Percentiles rank a stretch among this genome's conserved stretches.
Evolutionary conservation across 768 basidiomycete species (phyloP).

Genomic region (Lyophyllum atratum): DNA sequence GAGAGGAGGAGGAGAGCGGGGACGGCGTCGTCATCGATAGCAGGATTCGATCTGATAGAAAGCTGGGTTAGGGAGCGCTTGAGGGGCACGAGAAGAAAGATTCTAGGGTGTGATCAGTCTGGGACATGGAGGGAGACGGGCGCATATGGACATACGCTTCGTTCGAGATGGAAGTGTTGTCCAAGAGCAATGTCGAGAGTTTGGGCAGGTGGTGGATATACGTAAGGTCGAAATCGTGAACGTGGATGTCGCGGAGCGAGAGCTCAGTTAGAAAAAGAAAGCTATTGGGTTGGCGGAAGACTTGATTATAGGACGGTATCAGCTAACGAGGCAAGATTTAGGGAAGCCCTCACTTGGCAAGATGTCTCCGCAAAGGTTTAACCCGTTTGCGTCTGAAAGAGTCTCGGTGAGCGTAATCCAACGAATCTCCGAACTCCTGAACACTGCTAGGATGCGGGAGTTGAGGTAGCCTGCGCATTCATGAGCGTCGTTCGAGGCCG

Average conservation of each 20-base stretch:
- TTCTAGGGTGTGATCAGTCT: conserved; percentile 32
- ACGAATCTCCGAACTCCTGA: conserved; percentile 48
- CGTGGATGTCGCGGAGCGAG: conserved; percentile 44
- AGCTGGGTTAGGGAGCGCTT: conserved; percentile 55
- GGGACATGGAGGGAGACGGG: neutral
- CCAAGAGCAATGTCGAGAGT: conserved; percentile 46
- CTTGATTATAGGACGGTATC: conserved; percentile 32
- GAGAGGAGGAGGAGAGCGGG: conserved; percentile 52
- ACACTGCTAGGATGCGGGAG: conserved; percentile 40
- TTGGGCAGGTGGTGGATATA: conserved; percentile 56
- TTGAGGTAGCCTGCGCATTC: conserved; percentile 46
- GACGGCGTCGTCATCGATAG: conserved; percentile 57
- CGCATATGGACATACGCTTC: conserved; percentile 49
- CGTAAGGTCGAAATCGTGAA: conserved; percentile 50
- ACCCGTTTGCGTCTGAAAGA: conserved; percentile 46
- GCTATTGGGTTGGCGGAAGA: conserved; percentile 50
- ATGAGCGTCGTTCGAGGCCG: neutral
- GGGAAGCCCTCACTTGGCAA: conserved; percentile 37
- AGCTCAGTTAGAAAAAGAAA: conserved; percentile 53
- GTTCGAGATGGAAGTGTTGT: conserved; percentile 58
- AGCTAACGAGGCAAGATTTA: conserved; percentile 6
- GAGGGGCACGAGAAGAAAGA: conserved; percentile 59
- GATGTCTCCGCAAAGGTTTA: conserved; percentile 49
- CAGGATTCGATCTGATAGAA: conserved; percentile 51
- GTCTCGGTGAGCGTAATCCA: conserved; percentile 48